Conservation (phyloP, 768 basidiomycete genomes). For the Lyophyllum atratum region DNA sequence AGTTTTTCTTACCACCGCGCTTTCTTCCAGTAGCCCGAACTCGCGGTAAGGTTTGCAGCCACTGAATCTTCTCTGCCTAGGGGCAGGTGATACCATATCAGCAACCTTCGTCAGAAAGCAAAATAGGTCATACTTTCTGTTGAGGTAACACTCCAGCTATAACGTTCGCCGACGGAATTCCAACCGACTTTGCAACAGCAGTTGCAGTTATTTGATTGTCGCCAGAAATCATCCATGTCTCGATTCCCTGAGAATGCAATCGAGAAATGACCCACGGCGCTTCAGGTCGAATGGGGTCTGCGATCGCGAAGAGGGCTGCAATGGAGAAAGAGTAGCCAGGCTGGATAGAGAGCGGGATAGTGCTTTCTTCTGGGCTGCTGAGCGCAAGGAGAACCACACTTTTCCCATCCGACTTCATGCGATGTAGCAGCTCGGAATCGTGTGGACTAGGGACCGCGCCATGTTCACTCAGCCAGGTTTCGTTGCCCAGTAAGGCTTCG, state of each 20-base stretch:
- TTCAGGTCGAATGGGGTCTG: conserved; percentile 64
- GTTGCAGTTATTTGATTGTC: conserved; percentile 66
- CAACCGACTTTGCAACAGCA: conserved; percentile 68
- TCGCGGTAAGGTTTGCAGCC: no score
- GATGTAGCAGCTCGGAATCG: conserved; percentile 31
- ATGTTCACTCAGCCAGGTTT: conserved; percentile 60
- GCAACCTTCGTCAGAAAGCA: background rate
- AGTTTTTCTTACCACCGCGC: no score
- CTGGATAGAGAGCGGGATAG: no score
- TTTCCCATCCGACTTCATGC: conserved; percentile 68
- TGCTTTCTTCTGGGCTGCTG: background rate
- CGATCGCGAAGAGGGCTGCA: conserved; percentile 58
- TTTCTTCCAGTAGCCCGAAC: no score
- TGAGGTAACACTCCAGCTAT: conserved; percentile 84
- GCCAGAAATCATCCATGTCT: conserved; percentile 82
- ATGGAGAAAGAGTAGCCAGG: conserved; percentile 27
- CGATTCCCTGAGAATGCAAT: conserved; percentile 54
- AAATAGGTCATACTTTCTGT: conserved; percentile 56
- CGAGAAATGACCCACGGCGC: conserved; percentile 54
- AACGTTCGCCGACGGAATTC: conserved; percentile 66
- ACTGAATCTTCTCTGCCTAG: no score
- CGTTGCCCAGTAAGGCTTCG: no score
- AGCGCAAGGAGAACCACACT: conserved; percentile 69
- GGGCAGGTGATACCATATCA: no score
- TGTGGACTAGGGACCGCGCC: conserved; percentile 34